phyloP scores from a whole-genome alignment of 1,284 basidiomycete species.

The Vanrija sp. region DNA sequence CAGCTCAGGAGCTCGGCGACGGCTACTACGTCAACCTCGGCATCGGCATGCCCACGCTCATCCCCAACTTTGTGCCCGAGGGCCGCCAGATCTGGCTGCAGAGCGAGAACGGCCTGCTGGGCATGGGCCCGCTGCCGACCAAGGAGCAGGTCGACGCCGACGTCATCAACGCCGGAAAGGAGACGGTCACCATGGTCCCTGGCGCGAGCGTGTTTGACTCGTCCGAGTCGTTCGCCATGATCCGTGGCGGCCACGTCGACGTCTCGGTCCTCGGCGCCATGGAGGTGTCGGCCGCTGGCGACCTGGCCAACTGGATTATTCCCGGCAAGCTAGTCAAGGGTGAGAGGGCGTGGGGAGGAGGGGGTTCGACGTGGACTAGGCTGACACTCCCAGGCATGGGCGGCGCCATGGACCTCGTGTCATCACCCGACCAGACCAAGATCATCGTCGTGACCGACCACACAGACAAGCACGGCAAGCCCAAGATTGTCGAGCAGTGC shows the following conservation, averaged over 20 bases:
- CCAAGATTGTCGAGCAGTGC: slow-evolving; percentile 79
- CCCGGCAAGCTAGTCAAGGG: slow-evolving; percentile 83
- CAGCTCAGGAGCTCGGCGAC: slow-evolving; percentile 80
- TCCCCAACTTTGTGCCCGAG: slow-evolving; percentile 70
- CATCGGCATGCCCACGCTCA: slow-evolving; percentile 82
- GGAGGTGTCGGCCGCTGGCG: slow-evolving; percentile 84
- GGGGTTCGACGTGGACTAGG: neutral
- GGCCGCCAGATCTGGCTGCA: slow-evolving; percentile 80
- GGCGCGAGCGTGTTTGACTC: slow-evolving; percentile 89
- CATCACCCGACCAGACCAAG: slow-evolving; percentile 83
- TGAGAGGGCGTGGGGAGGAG: slow-evolving; percentile 24
- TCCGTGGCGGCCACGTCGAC: slow-evolving; percentile 88
- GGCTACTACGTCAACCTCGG: slow-evolving; percentile 74
- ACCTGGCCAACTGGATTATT: slow-evolving; percentile 96
- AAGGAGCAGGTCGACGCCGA: slow-evolving; percentile 76
- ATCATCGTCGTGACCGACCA: slow-evolving; percentile 55
- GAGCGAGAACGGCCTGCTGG: slow-evolving; percentile 87
- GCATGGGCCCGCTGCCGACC: slow-evolving; percentile 87
- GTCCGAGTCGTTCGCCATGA: slow-evolving; percentile 88
- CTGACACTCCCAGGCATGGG: slow-evolving; percentile 63
- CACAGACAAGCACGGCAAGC: slow-evolving; percentile 82
- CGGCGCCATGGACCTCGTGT: slow-evolving; percentile 90
- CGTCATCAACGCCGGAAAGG: slow-evolving; percentile 88
- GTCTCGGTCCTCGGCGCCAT: slow-evolving; percentile 77
- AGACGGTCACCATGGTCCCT: slow-evolving; percentile 81